phyloP scores from a whole-genome alignment of 495 filamentous ascomycete genomes.

The Aspergillus wentii region DNA sequence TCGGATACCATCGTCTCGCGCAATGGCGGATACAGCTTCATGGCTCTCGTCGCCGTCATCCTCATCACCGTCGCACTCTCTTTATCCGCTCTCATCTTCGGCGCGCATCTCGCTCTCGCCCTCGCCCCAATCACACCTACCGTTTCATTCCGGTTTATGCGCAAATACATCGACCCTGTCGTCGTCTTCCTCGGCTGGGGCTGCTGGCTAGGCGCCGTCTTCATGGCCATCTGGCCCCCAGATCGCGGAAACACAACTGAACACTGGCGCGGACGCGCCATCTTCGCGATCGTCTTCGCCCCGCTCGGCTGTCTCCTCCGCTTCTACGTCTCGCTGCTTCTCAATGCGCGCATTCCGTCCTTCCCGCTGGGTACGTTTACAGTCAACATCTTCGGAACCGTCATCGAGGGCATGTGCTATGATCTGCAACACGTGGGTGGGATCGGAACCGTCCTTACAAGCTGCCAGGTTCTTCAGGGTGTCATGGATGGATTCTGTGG shows the following conservation, averaged over 20 bases:
- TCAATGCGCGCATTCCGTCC: slow-evolving; percentile 33
- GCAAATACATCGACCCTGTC: slow-evolving; percentile 57
- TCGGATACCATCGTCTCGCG: slow-evolving; percentile 28
- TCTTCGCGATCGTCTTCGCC: slow-evolving; percentile 81
- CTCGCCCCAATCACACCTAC: slow-evolving; percentile 49
- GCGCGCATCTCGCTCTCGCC: slow-evolving; percentile 74
- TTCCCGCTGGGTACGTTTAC: slow-evolving; percentile 90
- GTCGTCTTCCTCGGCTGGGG: slow-evolving; percentile 61
- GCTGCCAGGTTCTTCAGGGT: slow-evolving; percentile 79
- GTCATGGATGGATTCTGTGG: slow-evolving; percentile 91
- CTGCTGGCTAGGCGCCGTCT: slow-evolving; percentile 73
- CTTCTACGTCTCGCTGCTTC: slow-evolving; percentile 40
- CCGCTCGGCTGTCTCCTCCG: slow-evolving; percentile 73
- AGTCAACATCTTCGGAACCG: slow-evolving; percentile 76
- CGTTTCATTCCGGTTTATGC: slow-evolving; percentile 51
- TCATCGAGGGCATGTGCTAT: slow-evolving; percentile 59
- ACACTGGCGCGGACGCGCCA: slow-evolving; percentile 65
- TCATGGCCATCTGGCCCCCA: slow-evolving; percentile 72
- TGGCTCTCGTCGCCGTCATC: slow-evolving; percentile 69
- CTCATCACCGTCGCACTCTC: slow-evolving; percentile 64
- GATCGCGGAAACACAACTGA: slow-evolving; percentile 41
- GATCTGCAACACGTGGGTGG: slow-evolving; percentile 59
- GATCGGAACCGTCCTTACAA: slow-evolving; percentile 34
- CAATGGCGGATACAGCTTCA: slow-evolving; percentile 78
- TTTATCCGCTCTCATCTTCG: slow-evolving; percentile 62